phyloP scores from a whole-genome alignment of 495 filamentous ascomycete species.

The Neurospora sp. region DNA sequence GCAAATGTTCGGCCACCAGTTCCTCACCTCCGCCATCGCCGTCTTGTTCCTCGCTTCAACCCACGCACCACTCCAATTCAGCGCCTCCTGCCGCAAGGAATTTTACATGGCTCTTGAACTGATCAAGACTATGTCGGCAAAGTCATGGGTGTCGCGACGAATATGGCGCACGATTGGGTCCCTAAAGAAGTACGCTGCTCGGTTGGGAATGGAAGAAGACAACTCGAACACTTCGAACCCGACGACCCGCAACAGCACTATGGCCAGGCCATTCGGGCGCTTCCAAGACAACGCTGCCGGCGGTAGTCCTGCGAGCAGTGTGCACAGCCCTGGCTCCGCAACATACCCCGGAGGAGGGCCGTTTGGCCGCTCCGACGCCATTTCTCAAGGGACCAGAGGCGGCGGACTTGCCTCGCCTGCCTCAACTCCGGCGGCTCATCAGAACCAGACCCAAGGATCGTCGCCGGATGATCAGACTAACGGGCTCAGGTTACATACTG shows the following conservation, averaged over 20 bases:
- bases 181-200: constrained; percentile 69
- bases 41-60: constrained; percentile 77
- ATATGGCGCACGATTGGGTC: constrained; percentile 75
- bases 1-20: constrained; percentile 81
- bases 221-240: neutral
- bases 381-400: neutral
- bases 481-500: constrained; percentile 32
- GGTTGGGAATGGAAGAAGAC: constrained; percentile 55
- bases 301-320: neutral
- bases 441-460: neutral
- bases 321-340: neutral
- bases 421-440: constrained; percentile 4
- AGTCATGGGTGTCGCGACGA: constrained; percentile 66
- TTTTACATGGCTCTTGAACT: constrained; percentile 82
- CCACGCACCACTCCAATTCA: constrained; percentile 72
- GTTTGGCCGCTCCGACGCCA: neutral
- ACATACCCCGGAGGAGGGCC: neutral
- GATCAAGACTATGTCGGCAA: constrained; percentile 69
- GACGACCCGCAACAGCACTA: neutral
- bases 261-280: neutral
- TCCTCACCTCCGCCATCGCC: constrained; percentile 68
- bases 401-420: constrained; percentile 1
- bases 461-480: constrained; percentile 19
- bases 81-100: constrained; percentile 61
- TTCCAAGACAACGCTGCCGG: neutral